Evolutionary conservation across 2,329 filamentous ascomycete species (phyloP), one percentile per base, ranked within the genome.

Genomic region (Fusarium chaquense): DNA sequence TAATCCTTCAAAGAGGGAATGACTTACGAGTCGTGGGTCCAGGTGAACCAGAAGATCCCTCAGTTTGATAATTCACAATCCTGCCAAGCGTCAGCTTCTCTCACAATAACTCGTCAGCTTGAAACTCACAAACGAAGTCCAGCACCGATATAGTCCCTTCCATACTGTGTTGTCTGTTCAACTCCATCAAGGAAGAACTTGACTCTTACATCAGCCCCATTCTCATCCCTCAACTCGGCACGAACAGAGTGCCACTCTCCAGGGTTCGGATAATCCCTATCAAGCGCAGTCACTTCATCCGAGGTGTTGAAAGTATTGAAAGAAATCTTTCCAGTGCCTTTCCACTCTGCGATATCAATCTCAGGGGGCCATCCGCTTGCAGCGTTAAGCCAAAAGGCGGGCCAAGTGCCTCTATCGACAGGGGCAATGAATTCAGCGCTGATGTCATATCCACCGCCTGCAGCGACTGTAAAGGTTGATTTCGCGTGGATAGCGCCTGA

Each of bases 251-350:
- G 67, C 67, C 67, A 70, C 35, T 65, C 30, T 20, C 20, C 32
- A 11, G 67, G 67, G 15, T 68, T 45, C 0, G 58, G 67, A 24
- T 71, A 70, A 49, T 68, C 51, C 3, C 65, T 35, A 22, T 70
- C 63, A 3, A 70, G 36, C 1, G 67, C 54, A 1, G 67, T 41
- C 1, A 71, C 67, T 10, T 70, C 67, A 13, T 32, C 15, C 0
- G 67, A 70, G 2, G 67, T 71, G 20, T 70, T 70, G 32, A 70
- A 70, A 2, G 67, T 70, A 40, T 70, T 70, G 32, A 70, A 70
- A 2, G 67, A 70, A 12, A 70, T 70, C 51, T 70, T 70, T 2
- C 67, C 67, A 12, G 40, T 55, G 11, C 67, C 67, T 13, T 70
- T 70, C 67, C 67, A 70, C 30, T 70, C 67, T 0, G 67, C 67